These are phyloP conservation scores for Neofusicoccum sp. DNA, from an alignment of 2,329 filamentous ascomycete genomes.

Conservation along the genomic window DNA sequence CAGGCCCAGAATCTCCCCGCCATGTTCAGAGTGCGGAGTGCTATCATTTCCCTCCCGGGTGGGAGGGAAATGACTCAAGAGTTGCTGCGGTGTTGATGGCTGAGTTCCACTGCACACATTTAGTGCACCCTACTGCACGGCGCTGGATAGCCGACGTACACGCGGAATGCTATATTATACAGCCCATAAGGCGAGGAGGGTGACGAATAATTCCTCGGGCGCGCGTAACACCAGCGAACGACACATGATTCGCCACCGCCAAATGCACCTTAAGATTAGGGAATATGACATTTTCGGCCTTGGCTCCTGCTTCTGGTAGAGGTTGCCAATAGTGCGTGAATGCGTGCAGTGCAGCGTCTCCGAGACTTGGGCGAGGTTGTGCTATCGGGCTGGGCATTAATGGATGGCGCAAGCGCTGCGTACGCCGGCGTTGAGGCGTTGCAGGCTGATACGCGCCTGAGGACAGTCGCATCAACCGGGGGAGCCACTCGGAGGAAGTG, in stretches of 20 bases:
- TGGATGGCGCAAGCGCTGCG: not conserved
- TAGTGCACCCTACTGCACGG: not conserved
- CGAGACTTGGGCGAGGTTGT: not conserved
- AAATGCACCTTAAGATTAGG: not conserved
- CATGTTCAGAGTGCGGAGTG: no score
- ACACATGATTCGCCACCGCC: not conserved
- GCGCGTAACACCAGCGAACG: not conserved
- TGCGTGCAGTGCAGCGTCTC: not conserved
- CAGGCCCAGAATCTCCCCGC: not conserved
- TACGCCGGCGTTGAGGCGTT: conserved; percentile 7
- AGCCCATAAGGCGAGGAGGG: not conserved
- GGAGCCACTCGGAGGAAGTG: not conserved
- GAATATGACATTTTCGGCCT: not conserved
- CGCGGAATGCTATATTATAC: no score
- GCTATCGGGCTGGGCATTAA: not conserved
- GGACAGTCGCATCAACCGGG: not conserved
- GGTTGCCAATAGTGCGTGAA: not conserved
- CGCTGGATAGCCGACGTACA: no score
- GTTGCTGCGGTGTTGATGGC: no score
- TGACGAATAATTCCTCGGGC: not conserved
- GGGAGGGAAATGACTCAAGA: no score
- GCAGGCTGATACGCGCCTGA: conserved; percentile 19
- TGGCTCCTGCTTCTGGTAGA: not conserved
- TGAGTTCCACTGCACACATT: no score
- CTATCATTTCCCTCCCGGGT: no score